Evolutionary conservation across 2,329 filamentous ascomycete genomes (phyloP), one percentile per base, ranked within the genome.

Genomic region (Sclerotinia trifoliorum): DNA sequence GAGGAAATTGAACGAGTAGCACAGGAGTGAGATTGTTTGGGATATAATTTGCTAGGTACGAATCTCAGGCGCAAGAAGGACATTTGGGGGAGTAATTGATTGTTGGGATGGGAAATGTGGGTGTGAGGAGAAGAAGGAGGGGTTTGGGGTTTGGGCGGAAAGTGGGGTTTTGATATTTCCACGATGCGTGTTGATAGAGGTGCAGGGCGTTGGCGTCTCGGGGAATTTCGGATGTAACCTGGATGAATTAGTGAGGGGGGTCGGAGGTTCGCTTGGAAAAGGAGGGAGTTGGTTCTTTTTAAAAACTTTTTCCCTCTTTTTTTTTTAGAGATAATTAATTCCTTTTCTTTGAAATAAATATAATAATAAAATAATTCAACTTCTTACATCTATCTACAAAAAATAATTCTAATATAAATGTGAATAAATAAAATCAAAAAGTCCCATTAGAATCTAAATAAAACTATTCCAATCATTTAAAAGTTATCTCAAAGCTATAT

Each of bases 151-250:
- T 42, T 11, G 13, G 5, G 39, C 15, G 17, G 46, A 51, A 51
- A 51, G 60, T 63, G 60, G 60, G 60, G 60, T 51, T 51, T 61
- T 63, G 60, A 63, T 63, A 63, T 39, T 39, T 6, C 2, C n/a
- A 63, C 60, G 46, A 1, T 19, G n/a, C 29, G 26, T 42, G 26
- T 63, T 63, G 60, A 63, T 63, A 63, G 44, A 49, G 7, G 21
- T 35, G 26, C 2, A 21, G 3, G 44, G 44, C 21, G 35, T 39
- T 10, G 35, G 2, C 10, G 29, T 39, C 4, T 51, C 46, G 46
- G 60, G 7, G n/a, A 39, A 39, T 2, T 8, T 63, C 60, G 46
- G 60, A 17, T 19, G 21, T 8, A 35, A 1, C 5, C 5, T 29
- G n/a, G 26, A 42, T 15, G 13, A 5, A 17, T 42, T 42, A 5